phyloP scores from a whole-genome alignment of 2,329 filamentous ascomycete species.

The Nemania diffusa region DNA sequence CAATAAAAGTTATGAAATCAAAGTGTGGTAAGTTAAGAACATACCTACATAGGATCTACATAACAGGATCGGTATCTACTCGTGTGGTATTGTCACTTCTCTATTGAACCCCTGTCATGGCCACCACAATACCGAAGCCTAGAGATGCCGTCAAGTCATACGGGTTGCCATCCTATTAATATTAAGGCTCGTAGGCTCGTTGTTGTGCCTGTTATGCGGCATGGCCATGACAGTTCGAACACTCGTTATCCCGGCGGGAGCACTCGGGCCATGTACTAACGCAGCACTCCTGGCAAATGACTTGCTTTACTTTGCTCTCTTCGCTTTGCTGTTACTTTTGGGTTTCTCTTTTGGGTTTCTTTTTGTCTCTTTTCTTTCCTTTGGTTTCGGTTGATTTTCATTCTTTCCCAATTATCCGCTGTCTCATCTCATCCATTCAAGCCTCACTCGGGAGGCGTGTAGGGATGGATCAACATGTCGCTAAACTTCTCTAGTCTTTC shows the following conservation, averaged over 20 bases:
- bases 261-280: not conserved
- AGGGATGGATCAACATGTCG: conserved; percentile 83
- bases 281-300: not conserved
- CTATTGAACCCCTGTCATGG: not conserved
- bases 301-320: not conserved
- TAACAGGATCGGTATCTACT: not conserved
- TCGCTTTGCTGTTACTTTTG: not conserved
- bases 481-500: conserved; percentile 92
- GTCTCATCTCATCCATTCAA: not conserved
- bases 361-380: not conserved
- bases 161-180: not conserved
- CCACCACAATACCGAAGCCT: conserved; percentile 1
- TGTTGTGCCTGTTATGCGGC: not conserved
- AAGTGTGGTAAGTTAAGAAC: not conserved
- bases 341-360: not conserved
- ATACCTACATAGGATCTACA: not conserved
- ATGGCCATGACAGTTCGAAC: not conserved
- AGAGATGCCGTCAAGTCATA: not conserved
- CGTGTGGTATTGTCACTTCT: conserved; percentile 12
- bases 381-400: too few relatives aligned
- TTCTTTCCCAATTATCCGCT: not conserved
- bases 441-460: conserved; percentile 68
- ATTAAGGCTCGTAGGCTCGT: not conserved
- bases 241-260: not conserved
- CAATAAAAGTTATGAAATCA: not conserved